phyloP scores from a whole-genome alignment of 1,284 basidiomycete species.

The Farysia itapuensis region DNA sequence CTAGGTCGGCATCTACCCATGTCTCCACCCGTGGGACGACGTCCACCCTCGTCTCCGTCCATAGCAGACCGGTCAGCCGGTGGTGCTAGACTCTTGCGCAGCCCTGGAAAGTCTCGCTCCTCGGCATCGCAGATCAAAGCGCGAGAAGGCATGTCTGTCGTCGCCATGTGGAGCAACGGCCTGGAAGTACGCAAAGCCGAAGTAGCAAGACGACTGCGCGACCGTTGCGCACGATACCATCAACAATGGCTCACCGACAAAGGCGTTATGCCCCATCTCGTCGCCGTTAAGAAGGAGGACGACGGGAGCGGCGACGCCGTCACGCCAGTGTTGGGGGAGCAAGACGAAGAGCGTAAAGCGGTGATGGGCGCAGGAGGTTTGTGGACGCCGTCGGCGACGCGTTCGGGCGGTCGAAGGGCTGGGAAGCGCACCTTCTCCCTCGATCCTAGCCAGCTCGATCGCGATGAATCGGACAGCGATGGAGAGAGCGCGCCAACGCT shows the following conservation, averaged over 20 bases:
- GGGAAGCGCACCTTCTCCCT: slow-evolving; percentile 29
- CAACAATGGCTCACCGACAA: slow-evolving; percentile 36
- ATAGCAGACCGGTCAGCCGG: no score
- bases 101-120: not conserved
- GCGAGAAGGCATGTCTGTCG: slow-evolving; percentile 42
- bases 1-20: not conserved
- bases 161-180: slow-evolving; percentile 56
- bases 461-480: slow-evolving; percentile 4
- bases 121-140: slow-evolving; percentile 5
- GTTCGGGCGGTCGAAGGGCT: slow-evolving; percentile 14
- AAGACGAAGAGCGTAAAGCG: slow-evolving; percentile 83
- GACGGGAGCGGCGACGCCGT: not conserved
- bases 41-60: not conserved
- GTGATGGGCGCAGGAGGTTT: slow-evolving; percentile 60
- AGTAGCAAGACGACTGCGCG: slow-evolving; percentile 31
- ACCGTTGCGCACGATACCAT: slow-evolving; percentile 31
- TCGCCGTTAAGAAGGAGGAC: not conserved
- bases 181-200: slow-evolving; percentile 49
- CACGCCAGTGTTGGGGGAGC: slow-evolving; percentile 66
- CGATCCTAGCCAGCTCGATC: slow-evolving; percentile 20
- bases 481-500: no score
- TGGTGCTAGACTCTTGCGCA: no score
- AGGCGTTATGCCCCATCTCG: slow-evolving; percentile 9
- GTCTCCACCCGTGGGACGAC: not conserved
- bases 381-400: slow-evolving; percentile 24